Percentiles rank a stretch among this genome's conserved stretches.
Evolutionary conservation across 2,329 filamentous ascomycete genomes (phyloP).

Genomic region (Ascochyta rabiei): DNA sequence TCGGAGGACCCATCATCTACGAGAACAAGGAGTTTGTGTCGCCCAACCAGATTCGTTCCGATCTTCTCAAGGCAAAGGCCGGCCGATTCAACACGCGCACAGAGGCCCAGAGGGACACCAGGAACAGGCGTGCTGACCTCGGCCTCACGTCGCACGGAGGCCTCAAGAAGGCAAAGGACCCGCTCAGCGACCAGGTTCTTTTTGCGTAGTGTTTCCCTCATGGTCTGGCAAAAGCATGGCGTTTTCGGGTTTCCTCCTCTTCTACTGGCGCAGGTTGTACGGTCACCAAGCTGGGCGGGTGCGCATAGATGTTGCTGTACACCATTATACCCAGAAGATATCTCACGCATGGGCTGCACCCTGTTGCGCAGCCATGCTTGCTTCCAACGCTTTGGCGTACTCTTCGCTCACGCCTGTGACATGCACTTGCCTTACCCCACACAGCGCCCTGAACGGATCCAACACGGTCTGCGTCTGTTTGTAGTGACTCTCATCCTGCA

Average conservation of each 20-base stretch:
- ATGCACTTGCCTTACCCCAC: constrained; percentile 43
- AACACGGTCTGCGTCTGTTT: constrained; percentile 51
- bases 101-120: constrained; percentile 74
- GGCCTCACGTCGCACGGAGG: constrained; percentile 74
- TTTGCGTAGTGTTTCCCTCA: constrained; percentile 65
- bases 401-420: constrained; percentile 50
- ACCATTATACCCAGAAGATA: constrained; percentile 33
- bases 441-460: constrained; percentile 49
- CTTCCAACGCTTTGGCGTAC: constrained; percentile 44
- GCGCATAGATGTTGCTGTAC: constrained; percentile 12
- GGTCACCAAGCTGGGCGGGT: constrained; percentile 5
- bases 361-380: constrained; percentile 38
- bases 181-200: constrained; percentile 76
- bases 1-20: constrained; percentile 95
- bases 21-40: constrained; percentile 98
- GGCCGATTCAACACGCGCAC: constrained; percentile 76
- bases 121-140: constrained; percentile 76
- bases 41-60: constrained; percentile 89
- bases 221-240: constrained; percentile 24
- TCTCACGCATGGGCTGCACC: constrained; percentile 21
- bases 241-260: constrained; percentile 21
- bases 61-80: constrained; percentile 77
- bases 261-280: constrained; percentile 15
- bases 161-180: constrained; percentile 66
- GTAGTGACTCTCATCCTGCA: constrained; percentile 42